Evolutionary conservation across 768 basidiomycete species (phyloP), one percentile per base, ranked within the genome.

Genomic region (Mycena maculata): DNA sequence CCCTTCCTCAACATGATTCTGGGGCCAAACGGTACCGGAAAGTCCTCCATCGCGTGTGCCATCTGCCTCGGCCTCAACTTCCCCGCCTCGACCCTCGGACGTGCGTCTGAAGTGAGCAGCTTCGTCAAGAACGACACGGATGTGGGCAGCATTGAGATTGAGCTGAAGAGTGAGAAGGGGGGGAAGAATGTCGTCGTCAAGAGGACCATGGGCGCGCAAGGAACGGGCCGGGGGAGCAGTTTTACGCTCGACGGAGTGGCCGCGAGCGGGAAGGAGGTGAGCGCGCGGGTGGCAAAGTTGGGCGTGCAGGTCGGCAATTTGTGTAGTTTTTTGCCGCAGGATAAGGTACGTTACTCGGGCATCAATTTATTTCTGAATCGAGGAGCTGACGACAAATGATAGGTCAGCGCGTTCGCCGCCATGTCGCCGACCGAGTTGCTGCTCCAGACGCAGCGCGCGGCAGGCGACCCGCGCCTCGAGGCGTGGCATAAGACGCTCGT

Each of bases 311-410:
- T 98, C 27, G 92, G 89, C 65, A 99, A 99, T 74, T 85, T 99
- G 61, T 99, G 98, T 76, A 92, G 93, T 1, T 99, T 99, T 84
- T 86, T 99, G 45, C 97, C 98, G 16, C 98, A 99, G 79, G 98
- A 99, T 78, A 91, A 92, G 72, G 98, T 99, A 22, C 90, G 94
- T 36, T n/a, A n/a, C n/a, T n/a, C n/a, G n/a, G n/a, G n/a, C n/a
- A n/a, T n/a, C n/a, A n/a, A 6, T 36, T 36, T 36, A 6, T 6
- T 36, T 7, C 33, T 36, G 6, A 7, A 7, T 36, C 33, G 33
- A 13, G 6, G 33, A 36, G 33, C 33, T 36, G 6, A 36, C 13
- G n/a, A 13, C 33, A 36, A 6, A 13, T 36, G 8, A 13, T 13
- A 36, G 33, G 33, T 36, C 3, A 59, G 57, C 49, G 91, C 93